Percentiles rank a stretch among this genome's conserved stretches.
These are phyloP conservation scores for Mortierella sp. DNA, from an alignment of 371 early-diverging fungal genomes.

Conservation along the genomic window DNA sequence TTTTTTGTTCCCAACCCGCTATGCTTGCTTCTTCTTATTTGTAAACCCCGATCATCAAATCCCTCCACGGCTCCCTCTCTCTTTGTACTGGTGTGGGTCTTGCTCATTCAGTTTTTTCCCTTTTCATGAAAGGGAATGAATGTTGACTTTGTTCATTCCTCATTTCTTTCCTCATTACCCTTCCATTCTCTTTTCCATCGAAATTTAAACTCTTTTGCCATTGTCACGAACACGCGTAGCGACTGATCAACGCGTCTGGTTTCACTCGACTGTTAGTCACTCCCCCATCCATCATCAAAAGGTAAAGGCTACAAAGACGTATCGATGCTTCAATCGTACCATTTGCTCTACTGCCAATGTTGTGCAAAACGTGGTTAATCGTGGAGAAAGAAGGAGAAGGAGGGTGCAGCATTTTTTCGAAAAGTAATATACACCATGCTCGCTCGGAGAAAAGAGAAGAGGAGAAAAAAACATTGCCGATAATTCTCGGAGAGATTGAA, in stretches of 20 bases:
- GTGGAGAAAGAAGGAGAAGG: no score
- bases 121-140: neutral
- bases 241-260: neutral
- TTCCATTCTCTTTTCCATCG: neutral
- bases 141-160: neutral
- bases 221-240: neutral
- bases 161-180: neutral
- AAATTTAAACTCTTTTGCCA: neutral
- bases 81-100: neutral
- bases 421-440: no score
- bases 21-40: neutral
- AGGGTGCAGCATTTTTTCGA: no score
- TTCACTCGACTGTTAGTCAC: neutral
- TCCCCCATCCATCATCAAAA: neutral
- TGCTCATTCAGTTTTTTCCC: constrained; percentile 1
- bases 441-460: no score
- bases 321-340: no score
- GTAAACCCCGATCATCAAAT: neutral
- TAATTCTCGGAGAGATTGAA: neutral
- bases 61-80: neutral
- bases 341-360: no score
- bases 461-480: no score
- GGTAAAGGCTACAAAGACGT: no score
- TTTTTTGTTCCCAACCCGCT: constrained; percentile 1
- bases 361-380: no score